Evolutionary conservation across 805 yeast genomes (phyloP), one percentile per base, ranked within the genome.

Genomic region (Hanseniaspora thailandica): DNA sequence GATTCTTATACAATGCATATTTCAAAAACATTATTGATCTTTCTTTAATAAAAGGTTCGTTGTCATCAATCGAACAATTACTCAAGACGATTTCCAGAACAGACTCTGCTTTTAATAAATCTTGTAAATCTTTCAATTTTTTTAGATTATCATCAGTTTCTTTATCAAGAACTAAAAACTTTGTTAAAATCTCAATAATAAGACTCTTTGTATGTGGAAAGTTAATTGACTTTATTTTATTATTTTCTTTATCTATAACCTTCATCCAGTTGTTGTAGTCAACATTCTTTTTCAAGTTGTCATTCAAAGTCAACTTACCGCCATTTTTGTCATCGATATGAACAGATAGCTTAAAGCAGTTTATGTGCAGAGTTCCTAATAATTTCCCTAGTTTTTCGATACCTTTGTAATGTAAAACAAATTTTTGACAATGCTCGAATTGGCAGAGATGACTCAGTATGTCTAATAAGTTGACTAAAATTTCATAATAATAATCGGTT

Each of bases 1-100:
- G 61, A 60, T 93, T 93, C 9, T 76, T 72, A 23, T 77, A 76
- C 15, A 90, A 66, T 31, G 88, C 66, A 56, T 80, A 81, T 60
- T 82, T 77, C 28, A 93, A 63, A 61, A 96, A 86, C 6, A 90
- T 68, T 33, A 93, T 84, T 1, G 95, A 76, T 56, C 90, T 70
- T 62, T 90, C 98, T 58, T 86, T 83, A 54, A 85, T 82, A 55
- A 75, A 90, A 0, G 97, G 97, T 64, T 93, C 94, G 63, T 85
- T 80, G 44, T 81, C 82, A 64, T 90, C 97, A 49, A 93, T 80
- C 38, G 84, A 77, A 68, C 97, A 89, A 57, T 82, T 83, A 7
- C 89, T 83, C 23, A 90, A 69, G 0, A 89, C 73, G 19, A 86
- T 66, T 51, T 80, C 86, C 13, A 90, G 64, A 0, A 87, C 95